Evolutionary conservation across 2,329 filamentous ascomycete species (phyloP).

Genomic region (Teratosphaeria zuluensis): DNA sequence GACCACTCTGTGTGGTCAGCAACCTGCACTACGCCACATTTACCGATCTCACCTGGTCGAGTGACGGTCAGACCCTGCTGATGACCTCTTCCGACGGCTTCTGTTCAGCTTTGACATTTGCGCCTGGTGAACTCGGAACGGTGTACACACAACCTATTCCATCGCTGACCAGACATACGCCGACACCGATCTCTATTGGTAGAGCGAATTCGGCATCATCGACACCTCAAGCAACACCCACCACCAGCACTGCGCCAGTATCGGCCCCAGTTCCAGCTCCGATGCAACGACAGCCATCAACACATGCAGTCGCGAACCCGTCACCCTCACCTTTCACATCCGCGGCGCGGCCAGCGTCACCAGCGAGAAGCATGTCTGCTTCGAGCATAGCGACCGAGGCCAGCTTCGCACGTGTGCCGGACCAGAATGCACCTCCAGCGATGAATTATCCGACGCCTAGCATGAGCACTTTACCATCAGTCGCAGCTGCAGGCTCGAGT

Average conservation of each 20-base stretch:
- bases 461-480: conserved; percentile 23
- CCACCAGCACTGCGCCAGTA: conserved; percentile 9
- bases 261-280: conserved; percentile 4
- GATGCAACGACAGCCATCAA: conserved; percentile 3
- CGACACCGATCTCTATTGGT: conserved; percentile 29
- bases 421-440: conserved; percentile 29
- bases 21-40: conserved; percentile 97
- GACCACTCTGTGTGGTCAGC: conserved; percentile 86
- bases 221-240: conserved; percentile 32
- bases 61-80: conserved; percentile 66
- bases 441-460: conserved; percentile 27
- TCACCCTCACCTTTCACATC: conserved; percentile 46
- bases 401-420: conserved; percentile 33
- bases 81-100: conserved; percentile 99
- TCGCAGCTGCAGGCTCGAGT: conserved; percentile 28
- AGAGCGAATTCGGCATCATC: conserved; percentile 28
- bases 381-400: conserved; percentile 66
- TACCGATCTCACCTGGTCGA: conserved; percentile 87
- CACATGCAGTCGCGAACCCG: conserved; percentile 43
- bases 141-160: conserved; percentile 58
- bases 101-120: conserved; percentile 83
- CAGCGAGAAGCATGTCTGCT: conserved; percentile 74
- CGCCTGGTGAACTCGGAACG: conserved; percentile 73
- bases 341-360: conserved; percentile 57
- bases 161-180: conserved; percentile 28